These are phyloP conservation scores for Passiflora organensis DNA, from an alignment of 345 rosid genomes.

Conservation along the genomic window DNA sequence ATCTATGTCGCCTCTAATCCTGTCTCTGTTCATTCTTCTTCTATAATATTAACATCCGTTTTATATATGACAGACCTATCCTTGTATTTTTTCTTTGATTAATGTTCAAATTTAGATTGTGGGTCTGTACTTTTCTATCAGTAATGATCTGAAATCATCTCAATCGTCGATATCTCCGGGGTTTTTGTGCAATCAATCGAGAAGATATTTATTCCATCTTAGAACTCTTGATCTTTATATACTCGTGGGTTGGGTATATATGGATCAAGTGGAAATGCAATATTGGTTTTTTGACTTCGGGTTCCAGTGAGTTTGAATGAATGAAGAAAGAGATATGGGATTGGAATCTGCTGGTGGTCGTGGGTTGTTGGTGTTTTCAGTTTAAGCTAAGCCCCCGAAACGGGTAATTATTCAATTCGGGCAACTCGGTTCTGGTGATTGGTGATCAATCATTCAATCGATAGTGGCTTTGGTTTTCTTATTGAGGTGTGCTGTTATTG, in stretches of 20 bases:
- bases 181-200: too few relatives aligned
- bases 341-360: constrained; percentile 57
- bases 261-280: constrained; percentile 37
- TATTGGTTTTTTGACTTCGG: constrained; percentile 28
- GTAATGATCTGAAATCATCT: too few relatives aligned
- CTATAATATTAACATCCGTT: too few relatives aligned
- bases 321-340: constrained; percentile 56
- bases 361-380: constrained; percentile 15
- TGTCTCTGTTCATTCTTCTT: constrained; percentile 3
- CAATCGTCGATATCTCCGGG: too few relatives aligned
- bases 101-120: too few relatives aligned
- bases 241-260: background rate
- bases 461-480: background rate
- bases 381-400: constrained; percentile 17
- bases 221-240: too few relatives aligned
- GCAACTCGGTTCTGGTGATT: background rate
- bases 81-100: too few relatives aligned
- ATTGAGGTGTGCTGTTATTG: background rate
- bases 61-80: too few relatives aligned
- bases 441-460: background rate
- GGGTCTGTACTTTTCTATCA: too few relatives aligned
- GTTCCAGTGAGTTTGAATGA: constrained; percentile 11
- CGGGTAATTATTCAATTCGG: constrained; percentile 1
- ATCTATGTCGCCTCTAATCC: background rate
- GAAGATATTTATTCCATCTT: too few relatives aligned